phyloP scores from a whole-genome alignment of 2,329 filamentous ascomycete genomes.

The Aspergillus sp. region DNA sequence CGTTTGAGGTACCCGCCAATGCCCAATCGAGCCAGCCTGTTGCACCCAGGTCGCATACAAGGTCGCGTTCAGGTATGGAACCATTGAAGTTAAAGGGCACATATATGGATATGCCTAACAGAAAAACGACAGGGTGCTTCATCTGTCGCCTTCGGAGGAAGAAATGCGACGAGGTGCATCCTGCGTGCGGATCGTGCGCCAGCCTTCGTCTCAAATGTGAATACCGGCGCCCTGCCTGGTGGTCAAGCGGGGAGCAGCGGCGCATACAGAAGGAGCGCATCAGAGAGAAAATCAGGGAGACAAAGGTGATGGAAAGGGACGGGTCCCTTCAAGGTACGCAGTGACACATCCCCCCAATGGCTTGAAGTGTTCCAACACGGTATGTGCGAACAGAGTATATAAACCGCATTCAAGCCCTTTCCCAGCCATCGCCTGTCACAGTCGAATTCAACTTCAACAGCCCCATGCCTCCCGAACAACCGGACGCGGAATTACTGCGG shows the following conservation, averaged over 20 bases:
- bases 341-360: neutral
- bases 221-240: constrained; percentile 95
- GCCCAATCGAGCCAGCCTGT: constrained; percentile 27
- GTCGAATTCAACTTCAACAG: too few species aligned
- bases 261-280: constrained; percentile 83
- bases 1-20: too few species aligned
- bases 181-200: constrained; percentile 52
- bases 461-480: neutral
- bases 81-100: constrained; percentile 7
- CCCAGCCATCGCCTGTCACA: neutral
- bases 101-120: neutral
- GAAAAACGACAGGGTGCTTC: constrained; percentile 47
- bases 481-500: too few species aligned
- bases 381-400: constrained; percentile 7
- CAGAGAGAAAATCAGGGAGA: constrained; percentile 93
- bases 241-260: constrained; percentile 81
- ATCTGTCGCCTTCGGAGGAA: constrained; percentile 58
- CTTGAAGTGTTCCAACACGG: neutral
- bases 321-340: constrained; percentile 38
- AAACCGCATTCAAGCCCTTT: constrained; percentile 1
- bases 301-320: constrained; percentile 81
- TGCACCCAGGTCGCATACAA: constrained; percentile 73
- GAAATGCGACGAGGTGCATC: constrained; percentile 59
- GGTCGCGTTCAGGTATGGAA: constrained; percentile 74
- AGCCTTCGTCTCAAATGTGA: constrained; percentile 77